phyloP scores from a whole-genome alignment of 202 grass and related monocot species.

The Panicum hallii region DNA sequence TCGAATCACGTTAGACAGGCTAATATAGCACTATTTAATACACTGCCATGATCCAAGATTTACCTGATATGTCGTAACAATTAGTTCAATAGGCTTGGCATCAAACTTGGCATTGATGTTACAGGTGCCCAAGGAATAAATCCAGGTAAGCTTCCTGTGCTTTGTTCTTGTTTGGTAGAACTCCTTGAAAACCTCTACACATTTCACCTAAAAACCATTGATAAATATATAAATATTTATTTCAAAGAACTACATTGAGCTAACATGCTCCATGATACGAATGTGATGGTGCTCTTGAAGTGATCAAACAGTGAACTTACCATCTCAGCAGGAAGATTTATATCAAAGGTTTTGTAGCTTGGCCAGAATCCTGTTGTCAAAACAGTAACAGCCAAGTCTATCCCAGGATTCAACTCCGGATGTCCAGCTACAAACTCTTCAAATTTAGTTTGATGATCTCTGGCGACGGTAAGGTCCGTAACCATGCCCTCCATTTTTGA shows the following conservation, averaged over 20 bases:
- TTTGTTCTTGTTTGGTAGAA: slow-evolving; percentile 97
- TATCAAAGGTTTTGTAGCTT: slow-evolving; percentile 95
- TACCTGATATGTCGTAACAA: slow-evolving; percentile 99
- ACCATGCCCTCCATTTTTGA: slow-evolving; percentile 99
- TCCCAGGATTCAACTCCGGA: slow-evolving; percentile 63
- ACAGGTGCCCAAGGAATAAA: slow-evolving; percentile 98
- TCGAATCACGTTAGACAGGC: background rate
- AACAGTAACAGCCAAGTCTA: slow-evolving; percentile 89
- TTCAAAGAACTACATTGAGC: background rate
- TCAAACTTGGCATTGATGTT: slow-evolving; percentile 93
- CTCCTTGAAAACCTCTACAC: slow-evolving; percentile 96
- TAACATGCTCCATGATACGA: slow-evolving; percentile 13
- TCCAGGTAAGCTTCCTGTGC: slow-evolving; percentile 97
- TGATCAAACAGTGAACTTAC: slow-evolving; percentile 51
- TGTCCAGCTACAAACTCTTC: slow-evolving; percentile 71
- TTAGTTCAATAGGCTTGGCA: slow-evolving; percentile 79
- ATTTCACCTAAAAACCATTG: slow-evolving; percentile 74
- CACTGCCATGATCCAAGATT: background rate
- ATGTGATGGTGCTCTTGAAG: background rate
- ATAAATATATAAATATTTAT: slow-evolving; percentile 20
- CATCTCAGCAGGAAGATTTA: slow-evolving; percentile 97
- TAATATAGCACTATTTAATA: slow-evolving; percentile 1
- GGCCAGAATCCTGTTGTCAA: slow-evolving; percentile 99
- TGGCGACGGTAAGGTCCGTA: slow-evolving; percentile 84
- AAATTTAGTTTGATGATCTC: slow-evolving; percentile 88